Percentiles rank a stretch among this genome's conserved stretches.
Evolutionary conservation across 2,329 filamentous ascomycete genomes (phyloP).

Genomic region (Exophiala oligosperma): DNA sequence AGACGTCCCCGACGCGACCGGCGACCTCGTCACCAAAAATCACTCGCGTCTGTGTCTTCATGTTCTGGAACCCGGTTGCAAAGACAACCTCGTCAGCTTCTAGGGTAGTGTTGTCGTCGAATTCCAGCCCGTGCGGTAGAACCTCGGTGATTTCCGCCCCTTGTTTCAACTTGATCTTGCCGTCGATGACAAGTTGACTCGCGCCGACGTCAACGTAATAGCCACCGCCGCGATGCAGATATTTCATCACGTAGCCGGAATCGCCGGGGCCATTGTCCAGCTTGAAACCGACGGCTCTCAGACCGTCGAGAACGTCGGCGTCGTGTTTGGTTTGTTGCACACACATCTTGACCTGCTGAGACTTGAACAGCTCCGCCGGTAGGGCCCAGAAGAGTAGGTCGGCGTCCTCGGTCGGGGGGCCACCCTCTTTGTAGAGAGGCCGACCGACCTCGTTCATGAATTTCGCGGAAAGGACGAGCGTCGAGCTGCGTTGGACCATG

Average conservation of each 20-base stretch:
- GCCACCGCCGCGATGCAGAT: slow-evolving; percentile 35
- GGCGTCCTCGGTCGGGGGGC: slow-evolving; percentile 8
- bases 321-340: slow-evolving; percentile 31
- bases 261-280: slow-evolving; percentile 38
- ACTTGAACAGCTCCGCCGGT: slow-evolving; percentile 20
- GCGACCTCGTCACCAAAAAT: slow-evolving; percentile 65
- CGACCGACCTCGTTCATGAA: slow-evolving; percentile 33
- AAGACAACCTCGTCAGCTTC: slow-evolving; percentile 62
- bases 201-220: slow-evolving; percentile 36
- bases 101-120: slow-evolving; percentile 34
- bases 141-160: slow-evolving; percentile 26
- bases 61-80: slow-evolving; percentile 63
- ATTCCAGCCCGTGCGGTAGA: slow-evolving; percentile 34
- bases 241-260: slow-evolving; percentile 33
- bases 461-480: slow-evolving; percentile 37
- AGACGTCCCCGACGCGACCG: slow-evolving; percentile 58
- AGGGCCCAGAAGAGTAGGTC: slow-evolving; percentile 15
- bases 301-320: slow-evolving; percentile 27
- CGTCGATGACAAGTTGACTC: slow-evolving; percentile 32
- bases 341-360: slow-evolving; percentile 22
- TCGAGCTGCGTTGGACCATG: slow-evolving; percentile 52
- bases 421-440: slow-evolving; percentile 4
- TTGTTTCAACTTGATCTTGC: slow-evolving; percentile 33
- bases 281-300: slow-evolving; percentile 32
- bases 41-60: slow-evolving; percentile 59